Evolutionary conservation across 495 filamentous ascomycete genomes (phyloP), one percentile per base, ranked within the genome.

Genomic region (Podospora australis): DNA sequence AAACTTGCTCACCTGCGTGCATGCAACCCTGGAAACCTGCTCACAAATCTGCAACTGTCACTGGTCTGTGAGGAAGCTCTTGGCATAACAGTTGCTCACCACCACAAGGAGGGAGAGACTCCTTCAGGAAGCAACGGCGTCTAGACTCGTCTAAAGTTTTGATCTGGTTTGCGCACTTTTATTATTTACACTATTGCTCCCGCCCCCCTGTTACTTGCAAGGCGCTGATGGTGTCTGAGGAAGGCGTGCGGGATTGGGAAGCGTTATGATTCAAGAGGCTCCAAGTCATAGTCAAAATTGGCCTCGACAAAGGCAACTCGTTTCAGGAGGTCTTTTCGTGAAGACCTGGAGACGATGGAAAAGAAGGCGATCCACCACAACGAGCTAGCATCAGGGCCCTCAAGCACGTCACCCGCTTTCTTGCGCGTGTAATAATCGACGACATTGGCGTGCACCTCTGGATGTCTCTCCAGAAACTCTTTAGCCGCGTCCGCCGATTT

Each of bases 381-480:
- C 32, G 50, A 48, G 36, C 38, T 45, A 11, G 55, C 49, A n/a
- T 51, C 55, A 11, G 47, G 55, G n/a, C 55, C 55, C 20, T 54
- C 43, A 9, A 58, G 43, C 26, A 54, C 20, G 14, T 58, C 55
- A 4, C 55, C 55, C 6, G 44, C 43, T 44, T 51, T 41, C 39
- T 58, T 58, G n/a, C 41, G 45, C 16, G 50, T 51, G 39, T 58
- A 44, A 21, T 48, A 39, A 14, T 50, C 45, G 11, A 58, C 55
- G 32, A 58, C 55, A 30, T 52, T 45, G 21, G 45, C 26, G 22
- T 19, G 20, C 7, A 58, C 26, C 4, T 58, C 52, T 4, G 52
- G 55, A 21, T 58, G 39, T 0, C 22, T 49, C 0, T 52, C 52
- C 11, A 58, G 52, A 40, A 55, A 58, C 44, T 55, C 55, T 22